Percentiles rank a stretch among this genome's conserved stretches.
These are phyloP conservation scores for Camelina hispida DNA, from an alignment of 345 rosid species.

Conservation along the genomic window DNA sequence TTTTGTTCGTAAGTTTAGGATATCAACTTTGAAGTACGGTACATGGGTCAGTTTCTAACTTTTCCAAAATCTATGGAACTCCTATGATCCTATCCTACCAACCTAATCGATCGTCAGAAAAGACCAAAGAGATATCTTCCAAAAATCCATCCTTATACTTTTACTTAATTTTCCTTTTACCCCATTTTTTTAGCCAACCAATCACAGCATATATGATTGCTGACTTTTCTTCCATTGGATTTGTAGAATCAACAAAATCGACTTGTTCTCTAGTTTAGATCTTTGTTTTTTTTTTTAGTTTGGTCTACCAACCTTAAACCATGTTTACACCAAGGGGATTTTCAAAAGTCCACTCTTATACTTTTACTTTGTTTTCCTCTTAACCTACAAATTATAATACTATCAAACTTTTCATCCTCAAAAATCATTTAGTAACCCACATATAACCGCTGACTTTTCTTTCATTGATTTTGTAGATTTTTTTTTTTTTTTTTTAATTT, in stretches of 20 bases:
- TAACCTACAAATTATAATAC: neutral
- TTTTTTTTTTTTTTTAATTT: too few relatives aligned
- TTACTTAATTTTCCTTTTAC: neutral
- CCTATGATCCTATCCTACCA: neutral
- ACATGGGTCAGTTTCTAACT: slow-evolving; percentile 27
- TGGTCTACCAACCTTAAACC: slow-evolving; percentile 28
- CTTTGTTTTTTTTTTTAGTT: neutral
- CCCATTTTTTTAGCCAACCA: neutral
- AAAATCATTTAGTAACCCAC: neutral
- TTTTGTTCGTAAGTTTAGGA: slow-evolving; percentile 18
- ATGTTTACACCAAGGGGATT: neutral
- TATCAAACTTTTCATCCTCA: neutral
- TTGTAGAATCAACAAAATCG: slow-evolving; percentile 5
- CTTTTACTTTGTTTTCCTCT: neutral
- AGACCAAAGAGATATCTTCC: slow-evolving; percentile 7
- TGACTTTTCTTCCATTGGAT: slow-evolving; percentile 17
- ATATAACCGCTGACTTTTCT: neutral
- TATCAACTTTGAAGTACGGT: slow-evolving; percentile 28
- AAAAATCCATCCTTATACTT: neutral
- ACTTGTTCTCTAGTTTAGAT: slow-evolving; percentile 18
- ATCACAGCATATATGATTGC: neutral
- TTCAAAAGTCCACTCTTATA: neutral
- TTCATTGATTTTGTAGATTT: neutral
- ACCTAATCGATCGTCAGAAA: slow-evolving; percentile 5
- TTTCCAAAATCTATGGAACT: slow-evolving; percentile 39